Percentiles rank a stretch among this genome's conserved stretches.
These are phyloP conservation scores for Paecilomyces dactylethromorphus DNA, from an alignment of 2,329 filamentous ascomycete species.

Conservation along the genomic window DNA sequence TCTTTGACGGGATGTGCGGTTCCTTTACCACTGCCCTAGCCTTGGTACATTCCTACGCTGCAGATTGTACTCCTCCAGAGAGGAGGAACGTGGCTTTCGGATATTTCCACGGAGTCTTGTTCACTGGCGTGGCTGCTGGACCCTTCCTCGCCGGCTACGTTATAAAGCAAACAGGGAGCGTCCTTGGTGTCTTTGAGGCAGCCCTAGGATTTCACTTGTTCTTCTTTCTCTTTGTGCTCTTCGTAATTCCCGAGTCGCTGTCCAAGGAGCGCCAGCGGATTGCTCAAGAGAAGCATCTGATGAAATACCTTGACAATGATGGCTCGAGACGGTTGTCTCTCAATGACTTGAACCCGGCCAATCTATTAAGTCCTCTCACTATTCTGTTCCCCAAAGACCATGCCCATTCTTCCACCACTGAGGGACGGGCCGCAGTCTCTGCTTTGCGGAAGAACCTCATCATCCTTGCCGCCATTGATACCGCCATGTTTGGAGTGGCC, in stretches of 20 bases:
- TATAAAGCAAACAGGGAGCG: conserved; percentile 65
- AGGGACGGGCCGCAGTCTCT: conserved; percentile 52
- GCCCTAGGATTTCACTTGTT: conserved; percentile 64
- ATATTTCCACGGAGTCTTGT: conserved; percentile 83
- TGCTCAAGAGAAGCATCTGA: conserved; percentile 62
- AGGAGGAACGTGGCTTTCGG: conserved; percentile 77
- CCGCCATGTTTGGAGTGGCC: conserved; percentile 70
- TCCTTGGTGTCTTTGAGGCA: conserved; percentile 80
- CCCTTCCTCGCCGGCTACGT: conserved; percentile 76
- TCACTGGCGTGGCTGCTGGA: conserved; percentile 80
- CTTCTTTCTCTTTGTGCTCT: conserved; percentile 65
- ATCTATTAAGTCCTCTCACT: conserved; percentile 69
- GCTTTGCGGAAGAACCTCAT: conserved; percentile 73
- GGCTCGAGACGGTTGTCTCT: conserved; percentile 24
- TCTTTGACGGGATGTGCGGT: conserved; percentile 76
- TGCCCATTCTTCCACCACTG: conserved; percentile 20
- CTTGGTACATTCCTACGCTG: conserved; percentile 76
- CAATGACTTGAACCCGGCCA: conserved; percentile 43
- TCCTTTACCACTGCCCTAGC: conserved; percentile 82
- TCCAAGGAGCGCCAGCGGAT: conserved; percentile 63
- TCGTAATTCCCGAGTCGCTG: conserved; percentile 78
- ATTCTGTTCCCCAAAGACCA: conserved; percentile 62
- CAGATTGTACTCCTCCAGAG: conserved; percentile 78
- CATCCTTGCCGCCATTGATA: conserved; percentile 72
- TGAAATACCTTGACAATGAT: conserved; percentile 29